phyloP scores from a whole-genome alignment of 768 basidiomycete genomes.

The Mycena chlorophos region DNA sequence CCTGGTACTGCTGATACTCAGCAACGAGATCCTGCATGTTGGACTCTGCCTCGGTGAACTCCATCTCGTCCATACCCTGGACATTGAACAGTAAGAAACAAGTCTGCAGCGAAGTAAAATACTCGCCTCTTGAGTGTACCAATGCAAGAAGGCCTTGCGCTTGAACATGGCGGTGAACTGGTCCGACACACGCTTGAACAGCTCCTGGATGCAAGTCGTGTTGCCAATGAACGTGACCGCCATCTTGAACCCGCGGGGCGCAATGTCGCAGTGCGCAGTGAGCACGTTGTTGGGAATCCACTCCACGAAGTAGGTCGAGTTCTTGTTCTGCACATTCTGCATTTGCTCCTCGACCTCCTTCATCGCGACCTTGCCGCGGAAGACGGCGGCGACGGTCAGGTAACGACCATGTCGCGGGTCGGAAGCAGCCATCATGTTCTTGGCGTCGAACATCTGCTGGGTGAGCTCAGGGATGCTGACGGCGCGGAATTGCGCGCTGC shows the following conservation, averaged over 20 bases:
- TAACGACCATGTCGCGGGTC: slow-evolving; percentile 97
- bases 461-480: slow-evolving; percentile 97
- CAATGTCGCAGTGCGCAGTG: slow-evolving; percentile 97
- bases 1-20: slow-evolving; percentile 97
- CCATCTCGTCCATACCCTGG: too few species aligned
- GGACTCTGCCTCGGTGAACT: slow-evolving; percentile 97
- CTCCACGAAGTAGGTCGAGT: slow-evolving; percentile 97
- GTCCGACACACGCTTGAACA: slow-evolving; percentile 98
- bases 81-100: too few species aligned
- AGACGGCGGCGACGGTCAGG: slow-evolving; percentile 95
- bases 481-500: slow-evolving; percentile 93
- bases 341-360: slow-evolving; percentile 99
- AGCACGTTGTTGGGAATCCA: slow-evolving; percentile 99
- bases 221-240: slow-evolving; percentile 97
- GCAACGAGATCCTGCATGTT: slow-evolving; percentile 99
- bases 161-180: slow-evolving; percentile 99
- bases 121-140: slow-evolving; percentile 99
- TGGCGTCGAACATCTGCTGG: slow-evolving; percentile 99
- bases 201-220: slow-evolving; percentile 94
- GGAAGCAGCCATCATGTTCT: slow-evolving; percentile 99
- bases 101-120: too few species aligned
- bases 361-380: slow-evolving; percentile 99
- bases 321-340: slow-evolving; percentile 97
- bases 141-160: slow-evolving; percentile 97
- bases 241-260: slow-evolving; percentile 95